These are phyloP conservation scores for Neonectria neomacrospora DNA, from an alignment of 2,329 filamentous ascomycete species.

Conservation along the genomic window DNA sequence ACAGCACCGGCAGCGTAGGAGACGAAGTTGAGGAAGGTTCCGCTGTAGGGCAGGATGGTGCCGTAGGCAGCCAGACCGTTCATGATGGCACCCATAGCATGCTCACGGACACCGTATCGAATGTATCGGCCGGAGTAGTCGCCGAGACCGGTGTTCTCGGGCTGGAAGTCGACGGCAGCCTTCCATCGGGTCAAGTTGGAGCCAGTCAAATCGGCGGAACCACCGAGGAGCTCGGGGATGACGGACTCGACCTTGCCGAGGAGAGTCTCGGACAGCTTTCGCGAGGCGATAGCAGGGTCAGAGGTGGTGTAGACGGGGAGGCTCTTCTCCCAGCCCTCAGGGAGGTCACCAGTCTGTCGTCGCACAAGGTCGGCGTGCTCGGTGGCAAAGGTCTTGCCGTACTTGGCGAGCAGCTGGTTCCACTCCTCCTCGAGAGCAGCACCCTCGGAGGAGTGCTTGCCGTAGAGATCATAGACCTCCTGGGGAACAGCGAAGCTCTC, in stretches of 20 bases:
- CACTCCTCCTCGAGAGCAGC: conserved; percentile 93
- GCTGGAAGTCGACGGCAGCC: conserved; percentile 96
- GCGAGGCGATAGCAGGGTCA: conserved; percentile 87
- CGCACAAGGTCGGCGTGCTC: conserved; percentile 85
- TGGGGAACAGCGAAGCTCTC: conserved; percentile 93
- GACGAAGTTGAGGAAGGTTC: conserved; percentile 99
- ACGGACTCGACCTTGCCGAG: conserved; percentile 85
- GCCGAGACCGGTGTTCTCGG: conserved; percentile 84
- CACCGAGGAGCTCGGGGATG: conserved; percentile 91
- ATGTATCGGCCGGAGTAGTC: conserved; percentile 93
- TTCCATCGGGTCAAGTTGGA: conserved; percentile 99
- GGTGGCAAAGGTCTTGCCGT: conserved; percentile 78
- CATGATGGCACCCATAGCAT: conserved; percentile 91
- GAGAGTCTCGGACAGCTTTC: conserved; percentile 96
- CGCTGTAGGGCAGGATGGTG: conserved; percentile 90
- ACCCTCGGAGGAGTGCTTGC: conserved; percentile 85
- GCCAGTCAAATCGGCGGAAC: conserved; percentile 96
- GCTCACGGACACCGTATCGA: conserved; percentile 91
- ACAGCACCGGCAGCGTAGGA: conserved; percentile 96
- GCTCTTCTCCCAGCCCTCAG: conserved; percentile 95
- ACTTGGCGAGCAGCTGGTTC: conserved; percentile 93
- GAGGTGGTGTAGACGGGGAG: conserved; percentile 90
- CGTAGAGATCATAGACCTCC: conserved; percentile 91
- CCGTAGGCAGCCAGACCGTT: conserved; percentile 97
- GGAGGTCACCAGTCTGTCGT: conserved; percentile 83